A percentile compares a stretch with the other conserved stretches of the same genome.
Conservation (phyloP, 1,284 basidiomycete species). For the Ustilago cynodontis region DNA sequence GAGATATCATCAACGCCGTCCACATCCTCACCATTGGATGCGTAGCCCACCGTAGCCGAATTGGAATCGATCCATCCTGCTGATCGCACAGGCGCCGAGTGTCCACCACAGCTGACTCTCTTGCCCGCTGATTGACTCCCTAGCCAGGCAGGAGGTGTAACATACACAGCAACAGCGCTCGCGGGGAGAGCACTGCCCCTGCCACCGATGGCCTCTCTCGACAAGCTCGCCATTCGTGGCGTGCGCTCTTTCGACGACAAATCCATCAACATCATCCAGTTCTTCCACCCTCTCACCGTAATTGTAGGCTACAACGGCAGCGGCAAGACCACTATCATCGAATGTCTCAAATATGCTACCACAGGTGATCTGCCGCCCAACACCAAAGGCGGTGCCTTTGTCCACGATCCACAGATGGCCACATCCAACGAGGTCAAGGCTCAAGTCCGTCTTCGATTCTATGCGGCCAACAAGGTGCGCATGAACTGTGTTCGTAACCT, state of each 20-base stretch:
- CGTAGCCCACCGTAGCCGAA: not conserved
- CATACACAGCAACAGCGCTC: too few species aligned
- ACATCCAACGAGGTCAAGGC: slow-evolving; percentile 98
- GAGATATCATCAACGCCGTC: not conserved
- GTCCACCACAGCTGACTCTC: too few species aligned
- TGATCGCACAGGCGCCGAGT: too few species aligned
- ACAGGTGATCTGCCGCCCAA: slow-evolving; percentile 98
- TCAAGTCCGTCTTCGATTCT: slow-evolving; percentile 93
- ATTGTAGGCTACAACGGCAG: slow-evolving; percentile 99
- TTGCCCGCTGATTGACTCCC: not conserved
- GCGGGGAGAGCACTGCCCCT: too few species aligned
- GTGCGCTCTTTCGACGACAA: slow-evolving; percentile 78
- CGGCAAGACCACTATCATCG: slow-evolving; percentile 99
- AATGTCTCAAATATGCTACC: slow-evolving; percentile 98
- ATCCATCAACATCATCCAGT: slow-evolving; percentile 92
- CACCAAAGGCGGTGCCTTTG: slow-evolving; percentile 95
- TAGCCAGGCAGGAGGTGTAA: too few species aligned
- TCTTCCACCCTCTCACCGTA: slow-evolving; percentile 96
- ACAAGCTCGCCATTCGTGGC: slow-evolving; percentile 70
- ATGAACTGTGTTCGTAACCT: slow-evolving; percentile 96
- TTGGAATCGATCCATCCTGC: too few species aligned
- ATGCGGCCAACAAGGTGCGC: slow-evolving; percentile 78
- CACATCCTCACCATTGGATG: not conserved
- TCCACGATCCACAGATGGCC: slow-evolving; percentile 97
- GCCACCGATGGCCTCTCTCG: slow-evolving; percentile 61